Conservation (phyloP, 2,329 filamentous ascomycete species). For the Thelonectria blattea region DNA sequence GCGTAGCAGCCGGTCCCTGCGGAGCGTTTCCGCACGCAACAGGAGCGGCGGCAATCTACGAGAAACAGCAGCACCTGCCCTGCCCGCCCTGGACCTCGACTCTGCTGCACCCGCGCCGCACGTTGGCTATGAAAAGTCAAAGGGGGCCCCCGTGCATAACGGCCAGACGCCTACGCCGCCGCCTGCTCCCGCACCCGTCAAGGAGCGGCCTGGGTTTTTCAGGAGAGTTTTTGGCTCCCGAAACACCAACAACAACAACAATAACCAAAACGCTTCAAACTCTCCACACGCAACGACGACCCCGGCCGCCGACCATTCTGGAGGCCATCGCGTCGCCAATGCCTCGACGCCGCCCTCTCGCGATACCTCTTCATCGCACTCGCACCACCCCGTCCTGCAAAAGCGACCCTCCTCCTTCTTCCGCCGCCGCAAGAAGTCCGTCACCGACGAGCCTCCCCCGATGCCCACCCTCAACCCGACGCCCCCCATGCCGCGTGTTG, state of each 20-base stretch:
- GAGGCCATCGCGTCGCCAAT: slow-evolving; percentile 52
- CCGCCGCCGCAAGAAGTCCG: slow-evolving; percentile 88
- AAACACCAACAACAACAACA: slow-evolving; percentile 44
- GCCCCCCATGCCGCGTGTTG: slow-evolving; percentile 47
- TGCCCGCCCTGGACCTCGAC: slow-evolving; percentile 50
- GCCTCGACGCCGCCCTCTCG: slow-evolving; percentile 56
- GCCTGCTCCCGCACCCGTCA: slow-evolving; percentile 52
- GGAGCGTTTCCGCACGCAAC: slow-evolving; percentile 51
- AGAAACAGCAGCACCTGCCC: slow-evolving; percentile 37
- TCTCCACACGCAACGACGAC: slow-evolving; percentile 27
- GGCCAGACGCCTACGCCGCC: slow-evolving; percentile 59
- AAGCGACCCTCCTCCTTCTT: slow-evolving; percentile 98
- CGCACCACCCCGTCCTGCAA: slow-evolving; percentile 65
- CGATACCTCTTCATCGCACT: slow-evolving; percentile 51
- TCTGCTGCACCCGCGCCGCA: slow-evolving; percentile 64
- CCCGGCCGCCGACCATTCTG: slow-evolving; percentile 38
- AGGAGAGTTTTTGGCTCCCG: slow-evolving; percentile 85
- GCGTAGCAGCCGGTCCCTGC: slow-evolving; percentile 63
- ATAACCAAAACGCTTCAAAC: slow-evolving; percentile 31
- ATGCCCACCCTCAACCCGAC: slow-evolving; percentile 56
- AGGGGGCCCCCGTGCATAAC: slow-evolving; percentile 54
- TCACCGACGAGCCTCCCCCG: slow-evolving; percentile 72
- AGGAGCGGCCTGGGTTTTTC: slow-evolving; percentile 87
- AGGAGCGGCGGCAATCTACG: slow-evolving; percentile 32
- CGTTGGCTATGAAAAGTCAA: slow-evolving; percentile 65